Evolutionary conservation across 306 rosid species (phyloP), one percentile per base, ranked within the genome.

Genomic region (Lagenaria siceraria): DNA sequence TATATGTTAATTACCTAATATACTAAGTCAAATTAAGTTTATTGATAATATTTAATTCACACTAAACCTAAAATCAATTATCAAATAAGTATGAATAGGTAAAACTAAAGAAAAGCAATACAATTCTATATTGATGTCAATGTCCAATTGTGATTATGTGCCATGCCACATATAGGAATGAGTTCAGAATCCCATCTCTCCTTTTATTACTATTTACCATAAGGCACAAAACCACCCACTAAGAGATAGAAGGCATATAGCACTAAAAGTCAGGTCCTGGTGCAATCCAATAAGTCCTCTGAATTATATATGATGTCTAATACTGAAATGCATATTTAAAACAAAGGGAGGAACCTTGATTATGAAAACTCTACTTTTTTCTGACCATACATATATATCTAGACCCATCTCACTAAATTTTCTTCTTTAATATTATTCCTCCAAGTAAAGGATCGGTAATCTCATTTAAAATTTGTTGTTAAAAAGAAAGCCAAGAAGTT

Each of bases 401-500:
- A 36, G 49, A 36, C 46, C 72, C 15, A 63, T 33, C 36, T 33
- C 66, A 63, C 38, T 42, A 36, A 3, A 15, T 66, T 66, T 66
- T 11, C 74, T 42, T 66, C 40, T 65, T 36, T 65, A 36, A 3
- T 3, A 13, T 13, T 35, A 40, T 68, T 68, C 10, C 54, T 69
- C 54, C 4, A 11, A 40, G 29, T 40, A 43, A 70, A 46, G n/a
- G 43, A 38, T 40, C 43, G 7, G 15, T 2, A 22, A 43, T 6
- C 53, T 68, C 54, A 68, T 46, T 70, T 58, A 62, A 70, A 49
- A 66, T 13, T 7, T 72, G 42, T 38, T 51, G 10, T 18, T 54
- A 46, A 38, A 52, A 85, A 78, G 43, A 21, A 14, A 79, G 78
- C 64, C 52, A 63, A 40, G 31, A 63, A 40, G 31, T 66, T 38